Evolutionary conservation across 1,284 basidiomycete species (phyloP), one percentile per base, ranked within the genome.

Genomic region (Leccinum insolens): DNA sequence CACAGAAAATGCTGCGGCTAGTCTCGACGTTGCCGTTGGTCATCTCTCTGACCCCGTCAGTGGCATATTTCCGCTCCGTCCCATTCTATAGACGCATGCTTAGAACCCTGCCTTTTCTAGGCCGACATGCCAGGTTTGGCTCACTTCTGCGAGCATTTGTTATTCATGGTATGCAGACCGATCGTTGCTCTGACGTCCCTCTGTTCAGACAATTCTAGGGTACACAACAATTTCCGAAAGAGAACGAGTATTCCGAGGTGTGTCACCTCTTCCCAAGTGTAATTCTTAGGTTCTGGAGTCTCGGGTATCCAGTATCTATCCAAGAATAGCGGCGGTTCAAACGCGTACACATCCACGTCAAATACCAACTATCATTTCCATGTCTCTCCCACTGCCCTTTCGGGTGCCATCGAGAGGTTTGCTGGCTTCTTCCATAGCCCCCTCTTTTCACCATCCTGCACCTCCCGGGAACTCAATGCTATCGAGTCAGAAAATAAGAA

Each of bases 401-500:
- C 87, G 4, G 93, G 92, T 57, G 96, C 97, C 1, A 86, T 99
- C 9, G 88, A 95, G 73, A 92, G 96, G 37, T 99, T 99, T 79
- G 87, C 96, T 0, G 92, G 91, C 3, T 99, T 99, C 84, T 99
- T 99, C 82, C 92, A 94, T 73, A 92, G 90, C 52, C 98, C 98
- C 0, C 86, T 98, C 64, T 99, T 99, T 77, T 83, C 94, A 12
- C 88, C 93, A 0, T 95, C 94, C 17, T 97, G 97, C 78, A 97
- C 97, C 0, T 89, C 93, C 65, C 89, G 98, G 61, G 98, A 99
- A 81, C 89, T 99, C 72, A 96, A 96, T 73, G 98, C 98, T 2
- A 98, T 99, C 46, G 93, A 99, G 78, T 98, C 96, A 1, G 98
- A 99, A 78, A 94, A 99, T 86, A 96, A 95, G 84, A 99, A 99